Evolutionary conservation across 768 basidiomycete species (phyloP).

Genomic region (Cubamyces sp.): DNA sequence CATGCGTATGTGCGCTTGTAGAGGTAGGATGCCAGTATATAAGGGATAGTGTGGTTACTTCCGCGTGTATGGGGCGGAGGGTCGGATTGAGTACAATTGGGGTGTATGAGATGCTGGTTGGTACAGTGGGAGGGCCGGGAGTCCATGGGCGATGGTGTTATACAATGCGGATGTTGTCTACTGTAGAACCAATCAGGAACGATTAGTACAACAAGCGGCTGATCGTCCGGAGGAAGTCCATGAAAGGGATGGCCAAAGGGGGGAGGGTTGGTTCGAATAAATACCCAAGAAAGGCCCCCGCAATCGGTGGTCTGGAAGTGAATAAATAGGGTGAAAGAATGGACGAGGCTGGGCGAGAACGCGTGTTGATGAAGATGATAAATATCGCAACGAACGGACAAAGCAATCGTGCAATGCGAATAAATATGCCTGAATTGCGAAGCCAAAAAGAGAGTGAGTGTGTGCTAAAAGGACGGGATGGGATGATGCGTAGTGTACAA

Average conservation of each 20-base stretch:
- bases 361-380: background rate
- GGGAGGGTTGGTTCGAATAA: background rate
- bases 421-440: constrained; percentile 17
- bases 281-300: constrained; percentile 4
- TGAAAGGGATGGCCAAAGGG: background rate
- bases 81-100: background rate
- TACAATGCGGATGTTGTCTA: constrained; percentile 25
- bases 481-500: constrained; percentile 23
- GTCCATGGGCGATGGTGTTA: constrained; percentile 17
- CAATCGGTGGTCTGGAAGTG: background rate
- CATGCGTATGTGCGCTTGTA: constrained; percentile 1
- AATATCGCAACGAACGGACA: constrained; percentile 1
- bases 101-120: background rate
- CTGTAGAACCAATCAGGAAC: constrained; percentile 11
- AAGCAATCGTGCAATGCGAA: constrained; percentile 3
- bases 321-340: constrained; percentile 9
- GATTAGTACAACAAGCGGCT: constrained; percentile 21
- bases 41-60: background rate
- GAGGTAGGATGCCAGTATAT: background rate
- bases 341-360: background rate
- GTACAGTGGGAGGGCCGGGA: constrained; percentile 2
- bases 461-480: background rate
- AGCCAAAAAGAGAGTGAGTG: background rate
- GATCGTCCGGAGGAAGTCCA: constrained; percentile 2
- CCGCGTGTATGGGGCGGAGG: background rate